Percentiles rank a stretch among this genome's conserved stretches.
Evolutionary conservation across 2,329 filamentous ascomycete species (phyloP).

Genomic region (Sclerotinia subarctica): DNA sequence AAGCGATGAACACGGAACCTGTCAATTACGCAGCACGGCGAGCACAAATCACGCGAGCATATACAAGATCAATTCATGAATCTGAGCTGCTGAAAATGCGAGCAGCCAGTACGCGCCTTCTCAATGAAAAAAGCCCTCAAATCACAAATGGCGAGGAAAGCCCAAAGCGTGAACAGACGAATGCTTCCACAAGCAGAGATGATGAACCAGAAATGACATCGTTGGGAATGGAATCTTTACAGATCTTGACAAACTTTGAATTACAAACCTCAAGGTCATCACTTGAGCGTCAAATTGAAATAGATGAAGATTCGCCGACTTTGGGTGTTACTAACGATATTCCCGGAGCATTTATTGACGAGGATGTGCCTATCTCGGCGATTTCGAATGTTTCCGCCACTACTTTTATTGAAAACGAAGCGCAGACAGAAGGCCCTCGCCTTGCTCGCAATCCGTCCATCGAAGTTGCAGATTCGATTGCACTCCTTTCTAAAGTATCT

Average conservation of each 20-base stretch:
- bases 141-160: background rate
- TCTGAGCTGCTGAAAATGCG: slow-evolving; percentile 55
- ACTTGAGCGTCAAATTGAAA: slow-evolving; percentile 14
- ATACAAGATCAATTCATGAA: slow-evolving; percentile 78
- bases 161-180: background rate
- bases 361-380: slow-evolving; percentile 55
- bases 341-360: slow-evolving; percentile 56
- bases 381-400: slow-evolving; percentile 57
- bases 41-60: slow-evolving; percentile 78
- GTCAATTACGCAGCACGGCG: slow-evolving; percentile 83
- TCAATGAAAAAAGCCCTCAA: slow-evolving; percentile 25
- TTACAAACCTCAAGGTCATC: slow-evolving; percentile 1
- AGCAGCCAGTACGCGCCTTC: slow-evolving; percentile 43
- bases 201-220: slow-evolving; percentile 16
- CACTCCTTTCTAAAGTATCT: background rate
- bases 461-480: background rate
- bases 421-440: slow-evolving; percentile 54
- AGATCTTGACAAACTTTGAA: slow-evolving; percentile 34
- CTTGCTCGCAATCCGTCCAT: slow-evolving; percentile 27
- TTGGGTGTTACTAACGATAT: slow-evolving; percentile 53
- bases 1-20: slow-evolving; percentile 62
- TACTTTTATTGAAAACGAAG: slow-evolving; percentile 72
- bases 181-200: slow-evolving; percentile 8
- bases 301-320: slow-evolving; percentile 57
- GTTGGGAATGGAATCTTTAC: slow-evolving; percentile 25